These are phyloP conservation scores for Botrytis paeoniae DNA, from an alignment of 2,329 filamentous ascomycete species.

Conservation along the genomic window DNA sequence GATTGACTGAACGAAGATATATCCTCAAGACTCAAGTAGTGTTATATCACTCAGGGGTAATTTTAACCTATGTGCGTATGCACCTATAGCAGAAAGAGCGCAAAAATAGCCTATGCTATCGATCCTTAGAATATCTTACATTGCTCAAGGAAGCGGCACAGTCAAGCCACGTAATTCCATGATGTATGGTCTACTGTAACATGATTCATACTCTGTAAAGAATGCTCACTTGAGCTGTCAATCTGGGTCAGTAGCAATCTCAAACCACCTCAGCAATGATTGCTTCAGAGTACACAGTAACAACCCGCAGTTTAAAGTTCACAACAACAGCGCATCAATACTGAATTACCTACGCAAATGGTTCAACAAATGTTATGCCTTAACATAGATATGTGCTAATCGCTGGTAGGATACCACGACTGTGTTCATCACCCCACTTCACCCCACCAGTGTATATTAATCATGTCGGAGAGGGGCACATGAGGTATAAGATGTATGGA, in stretches of 20 bases:
- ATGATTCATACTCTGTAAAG: not conserved
- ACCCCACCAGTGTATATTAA: not conserved
- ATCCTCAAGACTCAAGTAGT: not conserved
- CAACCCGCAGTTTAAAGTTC: not conserved
- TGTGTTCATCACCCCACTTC: not conserved
- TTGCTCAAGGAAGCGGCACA: not conserved
- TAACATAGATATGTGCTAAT: not conserved
- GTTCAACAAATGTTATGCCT: not conserved
- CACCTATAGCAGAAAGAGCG: not conserved
- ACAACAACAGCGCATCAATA: not conserved
- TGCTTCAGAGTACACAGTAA: not conserved
- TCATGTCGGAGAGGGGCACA: not conserved
- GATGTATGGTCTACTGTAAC: not conserved
- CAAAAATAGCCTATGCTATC: not conserved
- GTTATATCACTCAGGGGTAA: not conserved
- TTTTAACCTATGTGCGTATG: too few relatives aligned
- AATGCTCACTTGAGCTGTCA: constrained; percentile 10
- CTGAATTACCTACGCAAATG: not conserved
- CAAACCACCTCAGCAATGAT: not conserved
- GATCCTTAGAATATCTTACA: not conserved
- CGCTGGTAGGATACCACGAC: not conserved
- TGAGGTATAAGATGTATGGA: not conserved
- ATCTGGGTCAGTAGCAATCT: not conserved
- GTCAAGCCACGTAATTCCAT: not conserved
- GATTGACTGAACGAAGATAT: not conserved